These are phyloP conservation scores for Acacia crassicarpa DNA, from an alignment of 306 rosid species.

Conservation along the genomic window DNA sequence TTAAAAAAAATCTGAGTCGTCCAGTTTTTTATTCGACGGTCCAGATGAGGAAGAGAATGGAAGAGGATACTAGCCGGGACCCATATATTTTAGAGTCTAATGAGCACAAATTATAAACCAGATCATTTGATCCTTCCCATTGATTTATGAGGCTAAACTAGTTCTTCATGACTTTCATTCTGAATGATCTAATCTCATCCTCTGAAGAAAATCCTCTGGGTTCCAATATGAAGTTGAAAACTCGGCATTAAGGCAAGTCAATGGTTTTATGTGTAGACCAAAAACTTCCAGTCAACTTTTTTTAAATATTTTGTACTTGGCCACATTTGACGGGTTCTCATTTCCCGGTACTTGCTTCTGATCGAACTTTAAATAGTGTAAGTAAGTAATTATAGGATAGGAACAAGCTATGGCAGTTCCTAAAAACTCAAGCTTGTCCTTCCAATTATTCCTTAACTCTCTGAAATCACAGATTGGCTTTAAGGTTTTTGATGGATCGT, in stretches of 20 bases:
- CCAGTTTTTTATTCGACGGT: too few relatives aligned
- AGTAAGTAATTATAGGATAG: background rate
- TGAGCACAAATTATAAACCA: background rate
- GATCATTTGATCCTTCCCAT: background rate
- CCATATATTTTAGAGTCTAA: too few relatives aligned
- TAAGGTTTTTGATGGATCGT: background rate
- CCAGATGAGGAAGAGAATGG: too few relatives aligned
- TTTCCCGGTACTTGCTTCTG: background rate
- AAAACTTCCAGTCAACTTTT: background rate
- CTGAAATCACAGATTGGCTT: background rate
- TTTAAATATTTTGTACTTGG: background rate
- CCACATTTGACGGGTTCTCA: constrained; percentile 1
- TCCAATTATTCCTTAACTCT: background rate
- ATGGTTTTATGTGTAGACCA: background rate
- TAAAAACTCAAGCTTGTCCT: constrained; percentile 13
- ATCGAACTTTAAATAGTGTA: constrained; percentile 2
- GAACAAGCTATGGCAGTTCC: constrained; percentile 28
- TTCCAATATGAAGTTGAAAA: background rate
- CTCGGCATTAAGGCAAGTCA: background rate
- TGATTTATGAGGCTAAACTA: background rate
- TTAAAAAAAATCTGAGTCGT: too few relatives aligned
- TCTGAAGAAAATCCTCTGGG: background rate
- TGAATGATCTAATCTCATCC: background rate
- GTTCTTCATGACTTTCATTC: background rate
- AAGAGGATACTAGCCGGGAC: too few relatives aligned